Percentiles rank a stretch among this genome's conserved stretches.
These are phyloP conservation scores for Lactifluus hygrophoroides DNA, from an alignment of 768 basidiomycete genomes.

Conservation along the genomic window DNA sequence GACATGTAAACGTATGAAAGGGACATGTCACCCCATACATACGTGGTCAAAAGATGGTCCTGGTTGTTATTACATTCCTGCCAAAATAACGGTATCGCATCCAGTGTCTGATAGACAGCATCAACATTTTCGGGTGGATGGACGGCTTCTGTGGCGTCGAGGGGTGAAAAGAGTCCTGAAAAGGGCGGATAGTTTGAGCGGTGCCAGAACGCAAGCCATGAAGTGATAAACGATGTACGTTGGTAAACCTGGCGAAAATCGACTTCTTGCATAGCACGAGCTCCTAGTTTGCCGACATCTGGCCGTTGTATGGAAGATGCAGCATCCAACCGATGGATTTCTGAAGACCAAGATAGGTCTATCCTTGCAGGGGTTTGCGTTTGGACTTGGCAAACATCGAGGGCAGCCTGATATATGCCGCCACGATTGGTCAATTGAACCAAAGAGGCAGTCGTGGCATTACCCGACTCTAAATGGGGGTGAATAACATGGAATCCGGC, in stretches of 20 bases:
- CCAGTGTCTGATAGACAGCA: constrained; percentile 40
- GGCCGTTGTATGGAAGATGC: not conserved
- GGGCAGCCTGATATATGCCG: constrained; percentile 10
- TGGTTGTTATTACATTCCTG: constrained; percentile 38
- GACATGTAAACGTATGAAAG: not conserved
- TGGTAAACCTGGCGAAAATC: constrained; percentile 49
- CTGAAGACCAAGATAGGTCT: constrained; percentile 4
- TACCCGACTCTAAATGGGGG: constrained; percentile 24
- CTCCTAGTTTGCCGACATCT: constrained; percentile 34
- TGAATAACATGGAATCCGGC: constrained; percentile 28
- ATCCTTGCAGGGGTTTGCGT: not conserved
- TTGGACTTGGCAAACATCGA: not conserved
- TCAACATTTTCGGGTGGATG: constrained; percentile 27
- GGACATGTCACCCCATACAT: constrained; percentile 12
- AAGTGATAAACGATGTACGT: constrained; percentile 31
- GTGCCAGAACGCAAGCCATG: not conserved
- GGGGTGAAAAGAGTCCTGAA: constrained; percentile 22
- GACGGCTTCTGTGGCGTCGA: constrained; percentile 5
- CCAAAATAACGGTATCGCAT: constrained; percentile 49
- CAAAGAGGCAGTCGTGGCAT: constrained; percentile 1
- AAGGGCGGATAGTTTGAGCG: not conserved
- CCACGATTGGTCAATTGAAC: constrained; percentile 14
- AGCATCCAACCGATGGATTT: constrained; percentile 1
- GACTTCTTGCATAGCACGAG: constrained; percentile 36
- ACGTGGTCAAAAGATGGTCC: constrained; percentile 60